Evolutionary conservation across 2,329 filamentous ascomycete genomes (phyloP).

Genomic region (Phoma sp.): DNA sequence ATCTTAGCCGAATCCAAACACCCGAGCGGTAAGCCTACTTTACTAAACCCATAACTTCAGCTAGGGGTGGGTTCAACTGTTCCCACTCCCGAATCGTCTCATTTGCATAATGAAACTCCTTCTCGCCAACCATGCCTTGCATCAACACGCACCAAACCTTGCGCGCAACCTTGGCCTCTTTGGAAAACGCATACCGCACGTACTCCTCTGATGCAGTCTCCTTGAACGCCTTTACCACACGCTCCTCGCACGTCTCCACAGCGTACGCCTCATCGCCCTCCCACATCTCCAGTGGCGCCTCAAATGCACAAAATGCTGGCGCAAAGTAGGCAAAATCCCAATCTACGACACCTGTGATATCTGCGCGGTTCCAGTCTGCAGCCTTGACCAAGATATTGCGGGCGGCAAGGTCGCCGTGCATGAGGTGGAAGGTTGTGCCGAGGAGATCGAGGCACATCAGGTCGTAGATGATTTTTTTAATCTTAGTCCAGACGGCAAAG

Average conservation of each 20-base stretch:
- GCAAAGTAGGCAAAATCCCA: constrained; percentile 30
- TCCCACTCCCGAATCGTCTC: neutral
- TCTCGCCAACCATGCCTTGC: neutral
- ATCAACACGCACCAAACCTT: neutral
- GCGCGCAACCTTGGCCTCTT: neutral
- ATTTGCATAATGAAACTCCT: neutral
- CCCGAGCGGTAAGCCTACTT: neutral
- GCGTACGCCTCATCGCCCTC: constrained; percentile 2
- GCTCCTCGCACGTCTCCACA: neutral
- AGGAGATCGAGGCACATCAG: neutral
- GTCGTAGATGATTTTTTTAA: neutral
- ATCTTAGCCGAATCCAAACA: neutral
- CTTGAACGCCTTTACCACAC: neutral
- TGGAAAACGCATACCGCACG: neutral
- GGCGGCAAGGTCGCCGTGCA: constrained; percentile 20
- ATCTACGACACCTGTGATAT: constrained; percentile 32
- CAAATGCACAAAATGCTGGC: constrained; percentile 23
- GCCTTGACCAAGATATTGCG: constrained; percentile 29
- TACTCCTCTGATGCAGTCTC: neutral
- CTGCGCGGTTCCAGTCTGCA: constrained; percentile 1
- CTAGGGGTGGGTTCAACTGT: neutral
- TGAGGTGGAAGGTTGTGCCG: constrained; percentile 6
- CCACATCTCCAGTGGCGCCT: constrained; percentile 28
- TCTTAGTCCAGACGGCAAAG: neutral
- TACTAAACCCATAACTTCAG: neutral